Evolutionary conservation across 352 stramenopile species (phyloP), one percentile per base, ranked within the genome.

Genomic region (Pythium rishiriense): DNA sequence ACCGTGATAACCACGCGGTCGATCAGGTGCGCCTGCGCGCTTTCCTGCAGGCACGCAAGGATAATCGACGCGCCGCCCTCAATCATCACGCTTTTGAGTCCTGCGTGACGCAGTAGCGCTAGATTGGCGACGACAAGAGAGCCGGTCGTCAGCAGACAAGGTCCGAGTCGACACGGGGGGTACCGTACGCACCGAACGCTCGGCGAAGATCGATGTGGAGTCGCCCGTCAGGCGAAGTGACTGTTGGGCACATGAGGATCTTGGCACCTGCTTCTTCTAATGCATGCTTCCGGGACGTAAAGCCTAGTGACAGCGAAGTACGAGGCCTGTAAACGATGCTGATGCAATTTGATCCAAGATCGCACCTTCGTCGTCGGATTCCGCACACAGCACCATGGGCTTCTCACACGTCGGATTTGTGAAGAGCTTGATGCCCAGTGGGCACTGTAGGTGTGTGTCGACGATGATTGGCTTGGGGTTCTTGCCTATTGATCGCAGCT

Each of bases 41-140:
- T 69, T 62, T 79, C 72, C 33, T 68, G 65, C 19, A 94, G 59
- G 50, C 83, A 91, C n/a, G 80, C 72, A n/a, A 82, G 81, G 26
- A 96, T 76, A 48, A 96, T 87, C 4, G 77, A 64, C 1, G 86
- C 78, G 11, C 88, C 88, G 22, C 88, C 88, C 76, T 96, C 88
- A 17, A 96, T 66, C 88, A 95, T 96, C 26, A 95, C 55, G 46
- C 77, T 93, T 6, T 57, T 39, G 46, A 95, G 69, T 0, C 79
- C 83, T 51, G 75, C 65, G 14, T 61, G 70, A 12, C 82, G 54
- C 0, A 79, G 58, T 26, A 10, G 42, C 7, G 52, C 58, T 66
- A 28, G n/a, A n/a, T n/a, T n/a, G n/a, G n/a, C n/a, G n/a, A n/a
- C n/a, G n/a, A n/a, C n/a, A n/a, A n/a, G n/a, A n/a, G n/a, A n/a